phyloP scores from a whole-genome alignment of 2,329 filamentous ascomycete species.

The Verticillium tricorpus region DNA sequence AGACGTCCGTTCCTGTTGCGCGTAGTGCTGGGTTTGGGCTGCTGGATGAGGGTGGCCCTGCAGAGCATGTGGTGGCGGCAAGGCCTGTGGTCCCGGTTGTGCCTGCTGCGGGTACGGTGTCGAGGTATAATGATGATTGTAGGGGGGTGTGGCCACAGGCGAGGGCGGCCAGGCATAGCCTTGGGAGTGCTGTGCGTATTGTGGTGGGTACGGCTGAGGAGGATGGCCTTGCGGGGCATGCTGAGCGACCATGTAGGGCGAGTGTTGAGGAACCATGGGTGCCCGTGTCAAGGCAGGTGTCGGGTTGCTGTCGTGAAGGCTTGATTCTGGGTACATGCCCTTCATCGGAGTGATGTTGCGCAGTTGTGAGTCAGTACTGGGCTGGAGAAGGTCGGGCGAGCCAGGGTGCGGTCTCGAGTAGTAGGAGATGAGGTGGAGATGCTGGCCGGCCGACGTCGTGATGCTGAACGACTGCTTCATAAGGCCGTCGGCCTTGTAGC shows the following conservation, averaged over 20 bases:
- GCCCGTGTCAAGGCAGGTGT: conserved; percentile 77
- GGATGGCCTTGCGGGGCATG: conserved; percentile 29
- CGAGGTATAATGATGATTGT: conserved; percentile 41
- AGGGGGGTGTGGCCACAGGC: conserved; percentile 50
- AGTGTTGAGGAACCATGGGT: conserved; percentile 52
- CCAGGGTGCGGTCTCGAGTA: conserved; percentile 77
- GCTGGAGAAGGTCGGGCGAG: conserved; percentile 70
- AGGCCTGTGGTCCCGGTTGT: conserved; percentile 1
- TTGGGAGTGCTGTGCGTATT: conserved; percentile 27
- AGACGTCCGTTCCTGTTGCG: conserved; percentile 25
- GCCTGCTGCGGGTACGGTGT: conserved; percentile 26
- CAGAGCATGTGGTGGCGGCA: conserved; percentile 16
- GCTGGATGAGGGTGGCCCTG: conserved; percentile 21
- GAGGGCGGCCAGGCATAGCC: conserved; percentile 53
- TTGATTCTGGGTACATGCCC: conserved; percentile 96
- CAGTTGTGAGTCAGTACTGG: conserved; percentile 73
- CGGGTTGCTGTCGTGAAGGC: conserved; percentile 77
- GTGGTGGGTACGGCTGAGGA: conserved; percentile 31
- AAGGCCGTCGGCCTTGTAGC: conserved; percentile 92
- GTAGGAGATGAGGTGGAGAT: conserved; percentile 96
- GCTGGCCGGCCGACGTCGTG: conserved; percentile 81
- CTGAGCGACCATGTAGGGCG: conserved; percentile 20
- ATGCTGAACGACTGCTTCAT: conserved; percentile 99
- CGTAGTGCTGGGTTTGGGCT: conserved; percentile 23
- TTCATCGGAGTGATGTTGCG: conserved; percentile 82